phyloP scores from a whole-genome alignment of 441 rosid species.

The Euphorbia schlechtendalii region DNA sequence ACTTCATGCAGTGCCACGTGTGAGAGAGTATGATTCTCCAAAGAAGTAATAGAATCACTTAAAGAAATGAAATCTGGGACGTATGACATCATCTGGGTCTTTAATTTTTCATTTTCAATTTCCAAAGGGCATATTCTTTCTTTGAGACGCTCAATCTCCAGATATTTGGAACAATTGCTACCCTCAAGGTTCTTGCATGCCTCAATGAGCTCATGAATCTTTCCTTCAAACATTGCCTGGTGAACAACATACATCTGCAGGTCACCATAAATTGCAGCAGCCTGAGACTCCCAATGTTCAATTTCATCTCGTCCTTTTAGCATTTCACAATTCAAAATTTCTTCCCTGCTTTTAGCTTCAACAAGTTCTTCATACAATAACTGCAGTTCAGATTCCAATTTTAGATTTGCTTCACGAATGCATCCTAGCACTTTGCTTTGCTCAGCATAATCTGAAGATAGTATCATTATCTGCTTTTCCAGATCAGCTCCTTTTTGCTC shows the following conservation, averaged over 20 bases:
- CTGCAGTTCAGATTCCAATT: constrained; percentile 39
- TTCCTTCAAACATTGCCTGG: constrained; percentile 56
- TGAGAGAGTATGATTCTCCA: constrained; percentile 48
- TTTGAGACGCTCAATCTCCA: constrained; percentile 53
- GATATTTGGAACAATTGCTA: constrained; percentile 29
- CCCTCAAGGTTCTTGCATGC: constrained; percentile 38
- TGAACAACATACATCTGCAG: constrained; percentile 46
- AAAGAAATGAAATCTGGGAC: constrained; percentile 48
- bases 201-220: constrained; percentile 45
- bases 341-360: constrained; percentile 47
- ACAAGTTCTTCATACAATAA: constrained; percentile 36
- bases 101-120: constrained; percentile 48
- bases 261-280: constrained; percentile 42
- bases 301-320: constrained; percentile 35
- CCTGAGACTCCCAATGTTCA: constrained; percentile 55
- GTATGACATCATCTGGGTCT: constrained; percentile 44
- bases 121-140: constrained; percentile 50
- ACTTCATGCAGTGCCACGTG: constrained; percentile 24
- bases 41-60: constrained; percentile 48
- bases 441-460: constrained; percentile 44
- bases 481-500: constrained; percentile 41
- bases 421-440: constrained; percentile 38
- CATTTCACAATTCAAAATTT: constrained; percentile 46
- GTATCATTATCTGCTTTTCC: constrained; percentile 43
- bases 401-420: constrained; percentile 34